Percentiles rank a stretch among this genome's conserved stretches.
Evolutionary conservation across 192 early-diverging fungal species (phyloP).

Genomic region (Coemansia sp.): DNA sequence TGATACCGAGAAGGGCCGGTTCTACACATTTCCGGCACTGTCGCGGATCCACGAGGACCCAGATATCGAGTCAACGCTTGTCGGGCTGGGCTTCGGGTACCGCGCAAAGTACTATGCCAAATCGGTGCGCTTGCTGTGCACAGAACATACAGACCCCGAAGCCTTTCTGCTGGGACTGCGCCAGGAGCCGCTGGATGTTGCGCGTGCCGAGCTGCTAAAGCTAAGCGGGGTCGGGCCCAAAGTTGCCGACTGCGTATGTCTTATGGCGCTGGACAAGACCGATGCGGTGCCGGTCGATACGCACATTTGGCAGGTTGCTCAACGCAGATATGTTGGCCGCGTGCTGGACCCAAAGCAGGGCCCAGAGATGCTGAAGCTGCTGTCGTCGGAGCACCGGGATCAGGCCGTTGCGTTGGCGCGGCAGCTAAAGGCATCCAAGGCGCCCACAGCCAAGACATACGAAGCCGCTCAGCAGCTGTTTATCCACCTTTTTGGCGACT

Average conservation of each 20-base stretch:
- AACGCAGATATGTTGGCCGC: conserved; percentile 65
- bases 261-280: conserved; percentile 86
- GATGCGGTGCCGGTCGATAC: conserved; percentile 86
- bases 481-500: conserved; percentile 69
- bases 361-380: neutral
- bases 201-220: conserved; percentile 56
- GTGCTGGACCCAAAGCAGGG: neutral
- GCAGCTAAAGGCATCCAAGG: conserved; percentile 51
- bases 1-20: conserved; percentile 33
- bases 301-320: conserved; percentile 94
- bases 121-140: conserved; percentile 56
- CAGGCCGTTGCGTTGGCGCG: conserved; percentile 9
- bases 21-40: conserved; percentile 69
- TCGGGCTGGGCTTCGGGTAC: conserved; percentile 88
- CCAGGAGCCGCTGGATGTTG: conserved; percentile 44
- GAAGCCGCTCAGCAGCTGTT: conserved; percentile 67
- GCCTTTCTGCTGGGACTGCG: conserved; percentile 66
- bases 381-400: conserved; percentile 8
- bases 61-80: conserved; percentile 62
- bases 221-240: conserved; percentile 89
- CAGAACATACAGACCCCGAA: conserved; percentile 49
- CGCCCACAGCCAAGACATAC: conserved; percentile 66
- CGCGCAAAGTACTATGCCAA: conserved; percentile 86
- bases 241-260: conserved; percentile 93
- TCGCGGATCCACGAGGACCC: conserved; percentile 45